Base-by-base conservation (phyloP, 768 basidiomycete genomes). In the Termitomyces sp. region DNA sequence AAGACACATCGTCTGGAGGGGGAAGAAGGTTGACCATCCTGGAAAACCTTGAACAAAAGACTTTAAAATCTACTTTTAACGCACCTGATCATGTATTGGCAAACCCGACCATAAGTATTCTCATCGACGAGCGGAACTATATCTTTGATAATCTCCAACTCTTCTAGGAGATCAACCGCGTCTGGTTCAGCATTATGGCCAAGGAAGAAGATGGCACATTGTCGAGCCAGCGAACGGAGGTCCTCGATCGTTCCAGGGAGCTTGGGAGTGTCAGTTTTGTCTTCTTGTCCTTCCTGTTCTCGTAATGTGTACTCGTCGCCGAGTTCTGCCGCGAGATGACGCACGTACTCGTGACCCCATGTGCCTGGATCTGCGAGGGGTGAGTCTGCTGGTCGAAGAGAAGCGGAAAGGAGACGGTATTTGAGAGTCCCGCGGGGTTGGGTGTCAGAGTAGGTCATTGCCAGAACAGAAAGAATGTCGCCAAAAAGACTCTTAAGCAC, bases 371-470 rank as follows among this genome's bases (percentile, higher is more conserved):
- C 92, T 3, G 88, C 80, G 22, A 91, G 82, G 3, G 85, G 83
- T 2, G 88, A 83, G 41, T 84, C 78, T 18, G 81, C 66, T 34
- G 86, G 83, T 46, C 84, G 82, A 50, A 88, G 76, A 18, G 87
- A 82, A 9, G 86, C 83, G 7, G 92, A 88, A 36, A 94, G 79
- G 22, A 98, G 82, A 48, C 95, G 90, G 75, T 97, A 98, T 61
- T 86, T 85, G 29, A 99, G 86, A 2, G 97, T 99, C 56, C 96
- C 96, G 50, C 97, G 88, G 41, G 94, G 93, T 75, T 97, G 87
- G 18, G 93, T 95, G 74, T 99, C 97, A 9, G 95, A 98, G 70
- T 98, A 98, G 7, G 97, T 99, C 97, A 99, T 99, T 7, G 96
- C 97, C 46, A 99, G 86, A 6, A 98, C 96, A 39, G 96, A 98